phyloP scores from a whole-genome alignment of 1,139 yeast species.

The Sugiyamaella xylanicola region DNA sequence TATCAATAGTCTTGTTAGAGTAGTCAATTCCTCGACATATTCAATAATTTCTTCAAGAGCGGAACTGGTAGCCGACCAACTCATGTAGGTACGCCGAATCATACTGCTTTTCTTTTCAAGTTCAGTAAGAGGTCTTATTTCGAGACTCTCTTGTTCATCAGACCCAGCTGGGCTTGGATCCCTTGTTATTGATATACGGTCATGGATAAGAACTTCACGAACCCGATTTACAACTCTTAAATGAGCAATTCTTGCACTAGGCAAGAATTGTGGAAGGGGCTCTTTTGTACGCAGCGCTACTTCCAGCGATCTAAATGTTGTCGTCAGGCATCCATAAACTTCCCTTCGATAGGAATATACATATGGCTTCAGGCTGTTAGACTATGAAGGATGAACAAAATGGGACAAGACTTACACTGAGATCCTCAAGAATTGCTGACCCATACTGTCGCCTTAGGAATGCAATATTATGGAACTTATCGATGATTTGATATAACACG shows the following conservation, averaged over 20 bases:
- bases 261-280: conserved; percentile 54
- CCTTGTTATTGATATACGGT: conserved; percentile 2
- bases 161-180: conserved; percentile 4
- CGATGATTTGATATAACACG: conserved; percentile 51
- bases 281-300: conserved; percentile 48
- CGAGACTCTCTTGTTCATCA: conserved; percentile 5
- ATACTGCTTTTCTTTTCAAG: conserved; percentile 19
- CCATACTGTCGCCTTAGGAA: conserved; percentile 50
- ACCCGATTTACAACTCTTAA: conserved; percentile 49
- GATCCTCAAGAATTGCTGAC: conserved; percentile 50
- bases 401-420: conserved; percentile 36
- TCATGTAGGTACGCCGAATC: conserved; percentile 48
- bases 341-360: conserved; percentile 51
- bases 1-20: conserved; percentile 47
- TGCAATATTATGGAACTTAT: conserved; percentile 51
- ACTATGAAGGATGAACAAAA: not conserved
- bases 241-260: conserved; percentile 53
- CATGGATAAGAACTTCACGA: conserved; percentile 38
- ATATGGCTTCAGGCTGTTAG: conserved; percentile 27
- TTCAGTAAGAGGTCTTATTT: conserved; percentile 10
- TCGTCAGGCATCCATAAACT: conserved; percentile 46
- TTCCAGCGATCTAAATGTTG: conserved; percentile 47
- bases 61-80: conserved; percentile 56
- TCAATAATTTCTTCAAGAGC: conserved; percentile 54
- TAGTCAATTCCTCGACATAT: conserved; percentile 51